Percentiles rank a stretch among this genome's conserved stretches.
These are phyloP conservation scores for Euphorbia corollata DNA, from an alignment of 441 rosid genomes.

Conservation along the genomic window DNA sequence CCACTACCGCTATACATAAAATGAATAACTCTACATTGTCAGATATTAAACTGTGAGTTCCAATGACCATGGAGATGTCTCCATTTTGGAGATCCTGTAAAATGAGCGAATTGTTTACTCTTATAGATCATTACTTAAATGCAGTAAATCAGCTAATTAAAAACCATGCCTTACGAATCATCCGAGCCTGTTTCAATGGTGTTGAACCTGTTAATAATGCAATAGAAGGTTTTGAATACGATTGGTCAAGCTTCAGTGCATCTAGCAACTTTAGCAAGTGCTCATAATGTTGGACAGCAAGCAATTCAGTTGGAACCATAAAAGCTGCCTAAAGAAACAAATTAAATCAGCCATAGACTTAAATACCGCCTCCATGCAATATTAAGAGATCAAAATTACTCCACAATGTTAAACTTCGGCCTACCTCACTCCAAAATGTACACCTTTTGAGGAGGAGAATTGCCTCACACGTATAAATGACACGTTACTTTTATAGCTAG, in stretches of 20 bases:
- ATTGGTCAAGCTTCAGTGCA: slow-evolving; percentile 42
- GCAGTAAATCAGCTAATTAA: slow-evolving; percentile 23
- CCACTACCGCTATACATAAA: slow-evolving; percentile 85
- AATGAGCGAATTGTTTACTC: slow-evolving; percentile 15
- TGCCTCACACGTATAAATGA: neutral
- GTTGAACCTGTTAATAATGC: slow-evolving; percentile 91
- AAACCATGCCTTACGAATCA: slow-evolving; percentile 71
- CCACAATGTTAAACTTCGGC: neutral
- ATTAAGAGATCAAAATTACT: slow-evolving; percentile 10
- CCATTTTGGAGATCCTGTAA: slow-evolving; percentile 79
- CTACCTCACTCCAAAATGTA: too few relatives aligned
- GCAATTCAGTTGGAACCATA: slow-evolving; percentile 98
- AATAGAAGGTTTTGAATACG: slow-evolving; percentile 53
- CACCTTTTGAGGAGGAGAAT: too few relatives aligned
- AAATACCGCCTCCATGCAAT: slow-evolving; percentile 8
- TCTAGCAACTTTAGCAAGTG: slow-evolving; percentile 64
- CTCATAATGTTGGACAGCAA: slow-evolving; percentile 88
- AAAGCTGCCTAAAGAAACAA: slow-evolving; percentile 68
- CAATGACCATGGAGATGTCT: slow-evolving; percentile 77
- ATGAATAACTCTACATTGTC: slow-evolving; percentile 75
- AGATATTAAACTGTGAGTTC: slow-evolving; percentile 88
- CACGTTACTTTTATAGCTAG: neutral
- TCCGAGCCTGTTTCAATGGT: slow-evolving; percentile 63
- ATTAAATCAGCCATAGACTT: slow-evolving; percentile 11
- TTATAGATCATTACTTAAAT: slow-evolving; percentile 13